Percentiles rank a stretch among this genome's conserved stretches.
These are phyloP conservation scores for Sordariomycetes sp. DNA, from an alignment of 2,329 filamentous ascomycete species.

Conservation along the genomic window DNA sequence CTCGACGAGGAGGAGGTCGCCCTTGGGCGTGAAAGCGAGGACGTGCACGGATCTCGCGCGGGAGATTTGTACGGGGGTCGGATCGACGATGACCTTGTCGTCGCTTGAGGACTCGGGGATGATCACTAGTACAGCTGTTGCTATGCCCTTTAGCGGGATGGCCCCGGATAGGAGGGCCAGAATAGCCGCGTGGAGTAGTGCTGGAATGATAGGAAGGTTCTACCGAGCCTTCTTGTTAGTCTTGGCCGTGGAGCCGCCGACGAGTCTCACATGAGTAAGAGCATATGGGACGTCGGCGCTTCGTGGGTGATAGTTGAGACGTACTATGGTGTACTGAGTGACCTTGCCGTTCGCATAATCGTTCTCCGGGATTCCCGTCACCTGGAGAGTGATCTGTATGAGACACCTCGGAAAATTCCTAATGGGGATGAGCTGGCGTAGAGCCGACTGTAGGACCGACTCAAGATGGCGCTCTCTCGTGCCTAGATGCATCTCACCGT, in stretches of 20 bases:
- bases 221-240: constrained; percentile 19
- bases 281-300: background rate
- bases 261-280: background rate
- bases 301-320: constrained; percentile 11
- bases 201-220: constrained; percentile 70
- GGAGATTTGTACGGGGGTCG: constrained; percentile 48
- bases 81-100: constrained; percentile 38
- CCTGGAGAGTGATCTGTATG: constrained; percentile 72
- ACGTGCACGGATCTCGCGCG: constrained; percentile 62
- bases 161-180: constrained; percentile 71
- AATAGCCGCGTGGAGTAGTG: constrained; percentile 67
- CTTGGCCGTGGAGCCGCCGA: background rate
- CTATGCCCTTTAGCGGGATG: constrained; percentile 63
- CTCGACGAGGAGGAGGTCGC: constrained; percentile 63
- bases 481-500: constrained; percentile 23
- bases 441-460: constrained; percentile 55
- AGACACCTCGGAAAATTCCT: constrained; percentile 64
- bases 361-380: constrained; percentile 55
- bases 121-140: constrained; percentile 52
- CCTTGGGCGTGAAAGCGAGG: constrained; percentile 65
- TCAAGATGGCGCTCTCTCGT: constrained; percentile 75
- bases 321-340: constrained; percentile 45
- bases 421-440: constrained; percentile 62
- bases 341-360: constrained; percentile 49
- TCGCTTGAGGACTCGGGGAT: constrained; percentile 28